Percentiles rank a stretch among this genome's conserved stretches.
Conservation (phyloP, 176 grass and related monocot genomes). For the maize (Zea mays) region DNA sequence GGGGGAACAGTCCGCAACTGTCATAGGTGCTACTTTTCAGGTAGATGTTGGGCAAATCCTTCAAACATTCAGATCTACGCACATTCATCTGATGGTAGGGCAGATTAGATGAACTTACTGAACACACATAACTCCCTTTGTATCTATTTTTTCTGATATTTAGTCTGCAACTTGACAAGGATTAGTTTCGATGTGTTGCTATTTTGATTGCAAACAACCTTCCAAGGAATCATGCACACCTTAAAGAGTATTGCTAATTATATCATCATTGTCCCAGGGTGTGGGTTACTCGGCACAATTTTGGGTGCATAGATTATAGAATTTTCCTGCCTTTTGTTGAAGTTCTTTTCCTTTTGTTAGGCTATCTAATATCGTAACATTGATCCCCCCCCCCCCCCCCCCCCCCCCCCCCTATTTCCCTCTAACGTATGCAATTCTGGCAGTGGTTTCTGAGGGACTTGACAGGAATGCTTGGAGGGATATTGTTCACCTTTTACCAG, state of each 20-base stretch:
- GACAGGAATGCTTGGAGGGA: conserved; percentile 92
- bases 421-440: conserved; percentile 30
- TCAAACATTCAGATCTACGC: not conserved
- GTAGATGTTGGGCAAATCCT: conserved; percentile 30
- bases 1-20: conserved; percentile 82
- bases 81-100: not conserved
- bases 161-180: not conserved
- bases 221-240: not conserved
- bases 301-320: not conserved
- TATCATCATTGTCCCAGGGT: not conserved
- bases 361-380: not conserved
- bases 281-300: conserved; percentile 3
- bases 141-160: not conserved
- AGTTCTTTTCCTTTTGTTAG: conserved; percentile 12
- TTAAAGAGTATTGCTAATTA: not conserved
- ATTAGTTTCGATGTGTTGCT: not conserved
- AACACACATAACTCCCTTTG: not conserved
- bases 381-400: not conserved
- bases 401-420: not conserved
- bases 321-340: not conserved
- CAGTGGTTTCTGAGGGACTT: conserved; percentile 99
- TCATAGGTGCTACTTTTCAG: conserved; percentile 98
- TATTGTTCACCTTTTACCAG: conserved; percentile 97
- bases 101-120: not conserved
- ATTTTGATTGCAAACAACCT: conserved; percentile 5